phyloP scores from a whole-genome alignment of 371 early-diverging fungal species.

The Mortierella sp. region DNA sequence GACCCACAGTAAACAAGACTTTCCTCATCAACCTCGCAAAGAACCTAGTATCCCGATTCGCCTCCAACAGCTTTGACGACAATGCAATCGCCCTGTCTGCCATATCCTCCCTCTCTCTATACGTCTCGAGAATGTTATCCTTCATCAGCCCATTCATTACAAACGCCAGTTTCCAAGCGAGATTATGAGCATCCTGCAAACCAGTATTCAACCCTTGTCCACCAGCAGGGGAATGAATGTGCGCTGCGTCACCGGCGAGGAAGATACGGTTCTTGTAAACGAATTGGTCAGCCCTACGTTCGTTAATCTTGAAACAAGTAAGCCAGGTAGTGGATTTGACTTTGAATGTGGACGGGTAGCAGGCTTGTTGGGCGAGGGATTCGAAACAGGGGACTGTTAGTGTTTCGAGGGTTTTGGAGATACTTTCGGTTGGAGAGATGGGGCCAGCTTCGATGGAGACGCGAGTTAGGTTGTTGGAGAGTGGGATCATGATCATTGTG shows the following conservation, averaged over 20 bases:
- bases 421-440: constrained; percentile 16
- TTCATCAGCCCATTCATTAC: constrained; percentile 7
- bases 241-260: constrained; percentile 65
- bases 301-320: constrained; percentile 44
- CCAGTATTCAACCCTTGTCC: constrained; percentile 68
- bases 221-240: constrained; percentile 61
- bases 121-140: background rate
- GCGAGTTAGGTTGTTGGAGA: constrained; percentile 22
- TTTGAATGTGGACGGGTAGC: constrained; percentile 25
- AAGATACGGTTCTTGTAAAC: constrained; percentile 50
- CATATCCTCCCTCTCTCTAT: background rate
- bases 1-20: background rate
- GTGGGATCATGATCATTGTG: constrained; percentile 19
- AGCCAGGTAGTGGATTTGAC: constrained; percentile 32
- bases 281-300: constrained; percentile 45
- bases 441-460: constrained; percentile 19
- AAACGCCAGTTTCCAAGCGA: constrained; percentile 65
- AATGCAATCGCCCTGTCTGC: background rate
- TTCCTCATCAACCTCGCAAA: background rate
- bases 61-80: background rate
- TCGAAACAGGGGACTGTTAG: constrained; percentile 34
- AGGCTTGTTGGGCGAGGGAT: constrained; percentile 11
- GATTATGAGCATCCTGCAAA: constrained; percentile 63
- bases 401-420: constrained; percentile 22
- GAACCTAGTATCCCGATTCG: background rate